Conservation (phyloP, 495 filamentous ascomycete species). For the Saxophila tyrrhenica region DNA sequence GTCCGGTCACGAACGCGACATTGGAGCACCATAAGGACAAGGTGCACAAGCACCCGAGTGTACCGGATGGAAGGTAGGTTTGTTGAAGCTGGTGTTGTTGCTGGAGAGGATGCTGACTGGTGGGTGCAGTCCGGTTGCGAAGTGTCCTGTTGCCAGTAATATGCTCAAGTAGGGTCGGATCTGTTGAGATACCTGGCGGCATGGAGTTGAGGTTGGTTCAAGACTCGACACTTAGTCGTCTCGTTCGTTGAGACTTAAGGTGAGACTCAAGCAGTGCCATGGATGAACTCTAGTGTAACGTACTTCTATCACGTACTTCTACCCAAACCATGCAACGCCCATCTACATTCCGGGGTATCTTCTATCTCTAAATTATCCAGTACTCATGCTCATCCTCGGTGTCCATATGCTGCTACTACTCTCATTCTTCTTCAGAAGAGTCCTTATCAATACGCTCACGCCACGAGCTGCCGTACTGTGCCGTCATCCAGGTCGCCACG, state of each 20-base stretch:
- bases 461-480: slow-evolving; percentile 45
- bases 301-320: no score
- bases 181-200: not conserved
- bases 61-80: slow-evolving; percentile 4
- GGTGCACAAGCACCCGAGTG: slow-evolving; percentile 11
- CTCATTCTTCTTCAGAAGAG: slow-evolving; percentile 1
- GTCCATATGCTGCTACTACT: not conserved
- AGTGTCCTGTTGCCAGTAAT: not conserved
- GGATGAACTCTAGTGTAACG: no score
- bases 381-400: not conserved
- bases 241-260: no score
- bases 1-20: slow-evolving; percentile 19
- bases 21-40: slow-evolving; percentile 17
- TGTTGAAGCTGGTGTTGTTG: no score
- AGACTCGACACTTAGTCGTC: no score
- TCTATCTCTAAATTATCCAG: not conserved
- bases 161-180: not conserved
- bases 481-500: slow-evolving; percentile 36
- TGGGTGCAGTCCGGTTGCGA: not conserved
- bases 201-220: no score
- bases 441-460: slow-evolving; percentile 37
- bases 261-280: no score
- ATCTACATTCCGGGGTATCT: no score
- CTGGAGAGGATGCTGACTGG: not conserved
- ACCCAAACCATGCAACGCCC: no score